A percentile compares a stretch with the other conserved stretches of the same genome.
phyloP scores from a whole-genome alignment of 345 rosid genomes.

The Eucalyptus marginata region DNA sequence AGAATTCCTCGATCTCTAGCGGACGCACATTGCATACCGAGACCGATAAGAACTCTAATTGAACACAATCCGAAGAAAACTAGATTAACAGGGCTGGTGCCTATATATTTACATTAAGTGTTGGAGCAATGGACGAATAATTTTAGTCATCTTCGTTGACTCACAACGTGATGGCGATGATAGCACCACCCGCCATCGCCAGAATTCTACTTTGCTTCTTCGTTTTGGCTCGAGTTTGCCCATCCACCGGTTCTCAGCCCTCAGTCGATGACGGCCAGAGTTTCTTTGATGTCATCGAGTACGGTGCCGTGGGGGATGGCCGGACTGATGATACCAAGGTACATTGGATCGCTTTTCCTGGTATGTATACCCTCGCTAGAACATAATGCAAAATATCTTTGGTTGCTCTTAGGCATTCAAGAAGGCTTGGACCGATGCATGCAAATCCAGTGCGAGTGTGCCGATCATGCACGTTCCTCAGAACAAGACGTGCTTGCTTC shows the following conservation, averaged over 20 bases:
- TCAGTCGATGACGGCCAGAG: not conserved
- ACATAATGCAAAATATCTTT: not conserved
- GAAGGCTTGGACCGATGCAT: slow-evolving; percentile 24
- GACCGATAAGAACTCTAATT: not conserved
- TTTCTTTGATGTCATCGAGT: not conserved
- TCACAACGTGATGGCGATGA: not conserved
- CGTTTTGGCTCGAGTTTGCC: not conserved
- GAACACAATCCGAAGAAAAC: not conserved
- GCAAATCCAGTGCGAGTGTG: not conserved
- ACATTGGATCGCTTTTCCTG: not conserved
- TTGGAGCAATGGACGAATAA: not conserved
- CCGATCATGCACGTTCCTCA: slow-evolving; percentile 11
- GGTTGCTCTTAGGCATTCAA: slow-evolving; percentile 13
- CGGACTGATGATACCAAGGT: not conserved
- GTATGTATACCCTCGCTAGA: not conserved
- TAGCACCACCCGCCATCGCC: not conserved
- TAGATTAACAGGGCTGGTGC: not conserved
- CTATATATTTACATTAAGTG: not conserved
- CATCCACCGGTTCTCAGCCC: not conserved
- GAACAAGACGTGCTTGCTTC: slow-evolving; percentile 13
- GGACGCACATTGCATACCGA: not conserved
- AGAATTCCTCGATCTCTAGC: not conserved
- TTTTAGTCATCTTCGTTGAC: not conserved
- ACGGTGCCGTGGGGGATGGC: not conserved
- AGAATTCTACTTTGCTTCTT: not conserved